Evolutionary conservation across 805 yeast genomes (phyloP), one percentile per base, ranked within the genome.

Genomic region (Ogataea corticis): DNA sequence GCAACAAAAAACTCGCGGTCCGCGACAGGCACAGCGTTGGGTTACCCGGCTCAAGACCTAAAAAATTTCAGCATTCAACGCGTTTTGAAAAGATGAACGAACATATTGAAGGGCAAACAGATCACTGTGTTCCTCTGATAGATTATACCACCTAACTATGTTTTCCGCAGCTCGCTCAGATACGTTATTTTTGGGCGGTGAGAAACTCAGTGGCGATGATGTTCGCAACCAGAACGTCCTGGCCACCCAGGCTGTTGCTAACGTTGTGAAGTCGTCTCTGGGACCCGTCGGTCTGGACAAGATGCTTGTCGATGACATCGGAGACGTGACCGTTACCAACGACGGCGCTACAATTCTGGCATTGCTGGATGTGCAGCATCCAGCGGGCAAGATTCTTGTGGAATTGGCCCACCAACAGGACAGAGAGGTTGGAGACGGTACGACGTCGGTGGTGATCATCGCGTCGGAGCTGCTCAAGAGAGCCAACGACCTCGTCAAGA

Each of bases 231-330:
- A 95, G 67, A 94, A 94, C 61, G 96, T 95, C 15, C 71, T 90
- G 62, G 99, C 99, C 6, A 94, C 98, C 36, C 86, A 78, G 61
- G 84, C 90, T 2, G 87, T 85, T 38, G 88, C 94, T 55, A 86
- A 86, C 60, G 90, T 74, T 36, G 91, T 87, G 51, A 91, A 91
- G 66, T 84, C 97, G 12, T 91, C 98, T 1, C 73, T 94, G 46
- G 99, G 99, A 4, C 99, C 99, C 7, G 98, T 94, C 29, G 99
- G 99, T 21, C 76, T 94, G 42, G 99, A 94, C 71, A 94, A 94
- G 72, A 94, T 94, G 97, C 77, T 94, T 38, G 99, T 94, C 32
- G 99, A 94, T 68, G 99, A 94, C 62, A 95, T 94, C 69, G 99
- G 99, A 52, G 99, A 95, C 69, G 97, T 94, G 37, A 91, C 97